Percentiles rank a stretch among this genome's conserved stretches.
phyloP scores from a whole-genome alignment of 73 alveolate genomes.

The Tetrahymena borealis region DNA sequence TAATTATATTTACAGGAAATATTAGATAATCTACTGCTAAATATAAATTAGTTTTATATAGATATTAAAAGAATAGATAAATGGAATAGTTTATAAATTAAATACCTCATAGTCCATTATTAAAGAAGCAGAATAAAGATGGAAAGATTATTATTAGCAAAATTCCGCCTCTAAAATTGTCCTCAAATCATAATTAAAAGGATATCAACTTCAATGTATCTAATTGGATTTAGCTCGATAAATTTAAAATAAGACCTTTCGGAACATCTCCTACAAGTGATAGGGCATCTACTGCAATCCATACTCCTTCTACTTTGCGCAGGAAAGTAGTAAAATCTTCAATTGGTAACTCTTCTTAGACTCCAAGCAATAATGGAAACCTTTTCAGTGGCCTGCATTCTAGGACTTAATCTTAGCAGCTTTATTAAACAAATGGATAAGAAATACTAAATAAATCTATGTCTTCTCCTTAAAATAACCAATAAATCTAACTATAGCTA shows the following conservation, averaged over 20 bases:
- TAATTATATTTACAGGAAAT: too few species aligned
- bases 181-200: not conserved
- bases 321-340: not conserved
- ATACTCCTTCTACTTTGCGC: not conserved
- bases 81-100: not conserved
- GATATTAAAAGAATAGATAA: too few species aligned
- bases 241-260: not conserved
- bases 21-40: too few species aligned
- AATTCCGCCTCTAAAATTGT: not conserved
- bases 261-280: not conserved
- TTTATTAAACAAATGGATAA: not conserved
- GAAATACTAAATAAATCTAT: not conserved
- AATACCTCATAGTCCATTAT: not conserved
- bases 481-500: not conserved
- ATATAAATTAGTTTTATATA: too few species aligned
- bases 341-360: not conserved
- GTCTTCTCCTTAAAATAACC: not conserved
- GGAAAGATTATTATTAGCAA: not conserved
- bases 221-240: not conserved
- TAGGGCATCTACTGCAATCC: not conserved
- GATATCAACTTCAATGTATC: not conserved
- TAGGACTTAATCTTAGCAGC: not conserved
- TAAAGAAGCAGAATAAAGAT: not conserved
- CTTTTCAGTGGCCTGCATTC: not conserved
- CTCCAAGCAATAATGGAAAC: not conserved